Evolutionary conservation across 1,284 basidiomycete species (phyloP).

Genomic region (Ustilago vetiveriae): DNA sequence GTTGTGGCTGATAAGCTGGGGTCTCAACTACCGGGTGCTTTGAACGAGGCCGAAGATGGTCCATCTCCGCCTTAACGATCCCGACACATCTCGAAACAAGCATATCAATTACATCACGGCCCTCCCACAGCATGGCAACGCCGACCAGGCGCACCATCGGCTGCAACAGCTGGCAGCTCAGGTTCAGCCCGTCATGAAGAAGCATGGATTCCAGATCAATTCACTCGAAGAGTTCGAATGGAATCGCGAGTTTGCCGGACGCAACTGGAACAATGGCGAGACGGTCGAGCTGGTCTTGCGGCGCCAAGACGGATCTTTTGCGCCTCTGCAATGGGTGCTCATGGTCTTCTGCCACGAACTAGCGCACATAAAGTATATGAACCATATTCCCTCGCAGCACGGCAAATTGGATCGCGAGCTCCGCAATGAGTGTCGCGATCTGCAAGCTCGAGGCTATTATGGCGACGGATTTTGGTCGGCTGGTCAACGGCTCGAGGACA

Average conservation of each 20-base stretch:
- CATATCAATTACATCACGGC: conserved; percentile 57
- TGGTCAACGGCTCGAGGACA: conserved; percentile 44
- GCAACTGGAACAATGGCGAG: conserved; percentile 61
- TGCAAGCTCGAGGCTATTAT: conserved; percentile 53
- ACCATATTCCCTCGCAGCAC: conserved; percentile 55
- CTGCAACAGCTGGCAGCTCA: conserved; percentile 52
- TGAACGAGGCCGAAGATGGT: conserved; percentile 19
- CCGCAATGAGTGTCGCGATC: conserved; percentile 30
- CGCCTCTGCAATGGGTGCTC: conserved; percentile 49
- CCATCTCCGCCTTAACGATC: conserved; percentile 56
- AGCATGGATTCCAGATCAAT: conserved; percentile 55
- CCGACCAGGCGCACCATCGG: conserved; percentile 36
- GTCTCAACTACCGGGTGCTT: background rate
- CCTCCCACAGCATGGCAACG: conserved; percentile 34
- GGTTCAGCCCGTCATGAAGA: conserved; percentile 57
- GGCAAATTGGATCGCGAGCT: conserved; percentile 51
- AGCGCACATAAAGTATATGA: conserved; percentile 59
- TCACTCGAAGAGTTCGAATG: conserved; percentile 56
- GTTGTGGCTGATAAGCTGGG: background rate
- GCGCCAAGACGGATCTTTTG: conserved; percentile 43
- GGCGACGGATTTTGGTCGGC: conserved; percentile 60
- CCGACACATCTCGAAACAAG: conserved; percentile 51
- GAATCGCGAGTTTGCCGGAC: conserved; percentile 56
- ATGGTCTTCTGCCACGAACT: conserved; percentile 59
- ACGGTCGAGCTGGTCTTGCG: conserved; percentile 54